Conservation (phyloP, 176 grass and related monocot species). For the Calamus simplicifolius region DNA sequence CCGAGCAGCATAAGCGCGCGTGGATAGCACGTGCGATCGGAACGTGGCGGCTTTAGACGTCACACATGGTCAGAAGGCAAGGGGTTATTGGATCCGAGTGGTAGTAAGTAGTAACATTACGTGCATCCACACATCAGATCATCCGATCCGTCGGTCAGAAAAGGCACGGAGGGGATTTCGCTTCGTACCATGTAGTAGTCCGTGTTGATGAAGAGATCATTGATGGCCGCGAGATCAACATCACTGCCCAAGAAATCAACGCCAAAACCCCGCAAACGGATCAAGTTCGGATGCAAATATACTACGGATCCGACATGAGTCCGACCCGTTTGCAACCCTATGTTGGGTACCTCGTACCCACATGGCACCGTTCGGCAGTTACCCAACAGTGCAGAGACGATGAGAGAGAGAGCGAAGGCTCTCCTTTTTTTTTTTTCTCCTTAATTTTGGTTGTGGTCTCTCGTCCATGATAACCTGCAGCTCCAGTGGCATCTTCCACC, state of each 20-base stretch:
- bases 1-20: too few species aligned
- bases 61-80: too few species aligned
- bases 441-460: not conserved
- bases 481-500: conserved; percentile 9
- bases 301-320: too few species aligned
- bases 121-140: not conserved
- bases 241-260: conserved; percentile 26
- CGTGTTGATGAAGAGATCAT: conserved; percentile 64
- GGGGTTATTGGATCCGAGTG: too few species aligned
- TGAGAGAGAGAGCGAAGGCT: not conserved
- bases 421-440: not conserved
- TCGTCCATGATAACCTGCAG: not conserved
- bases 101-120: too few species aligned
- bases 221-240: conserved; percentile 66
- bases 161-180: not conserved
- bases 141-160: not conserved
- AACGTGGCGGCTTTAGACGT: too few species aligned
- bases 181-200: conserved; percentile 44
- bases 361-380: too few species aligned
- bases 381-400: not conserved
- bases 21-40: too few species aligned
- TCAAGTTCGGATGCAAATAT: too few species aligned
- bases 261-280: not conserved
- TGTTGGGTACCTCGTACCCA: too few species aligned
- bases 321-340: too few species aligned